These are phyloP conservation scores for Aspergillus luchuensis DNA, from an alignment of 2,329 filamentous ascomycete species.

Conservation along the genomic window DNA sequence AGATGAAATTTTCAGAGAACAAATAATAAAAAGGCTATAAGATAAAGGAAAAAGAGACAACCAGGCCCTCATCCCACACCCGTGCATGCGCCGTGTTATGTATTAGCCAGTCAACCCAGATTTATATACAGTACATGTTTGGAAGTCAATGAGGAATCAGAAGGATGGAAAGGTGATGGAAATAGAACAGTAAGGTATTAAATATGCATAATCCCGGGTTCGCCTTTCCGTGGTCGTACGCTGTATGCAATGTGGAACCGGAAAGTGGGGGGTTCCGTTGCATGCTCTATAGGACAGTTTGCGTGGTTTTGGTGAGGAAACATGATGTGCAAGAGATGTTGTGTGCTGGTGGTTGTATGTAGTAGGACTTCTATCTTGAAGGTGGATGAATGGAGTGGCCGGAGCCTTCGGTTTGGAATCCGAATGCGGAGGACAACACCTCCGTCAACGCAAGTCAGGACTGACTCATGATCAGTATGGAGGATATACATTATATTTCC, in stretches of 20 bases:
- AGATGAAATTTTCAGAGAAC: not conserved
- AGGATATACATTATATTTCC: not conserved
- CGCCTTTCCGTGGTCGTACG: not conserved
- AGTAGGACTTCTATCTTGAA: not conserved
- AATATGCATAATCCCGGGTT: not conserved
- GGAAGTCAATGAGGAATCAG: not conserved
- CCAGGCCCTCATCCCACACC: not conserved
- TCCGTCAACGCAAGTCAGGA: not conserved
- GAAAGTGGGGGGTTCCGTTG: not conserved
- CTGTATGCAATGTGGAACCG: not conserved
- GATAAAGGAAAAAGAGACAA: not conserved
- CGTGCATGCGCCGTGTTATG: conserved; percentile 12
- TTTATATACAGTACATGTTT: conserved; percentile 14
- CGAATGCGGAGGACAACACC: not conserved
- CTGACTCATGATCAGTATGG: not conserved
- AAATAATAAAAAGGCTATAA: not conserved
- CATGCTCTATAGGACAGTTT: not conserved
- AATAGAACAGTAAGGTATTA: conserved; percentile 1
- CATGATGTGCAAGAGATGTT: not conserved
- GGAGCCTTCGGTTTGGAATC: not conserved
- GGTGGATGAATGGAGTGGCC: not conserved
- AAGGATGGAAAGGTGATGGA: not conserved
- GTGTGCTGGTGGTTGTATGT: not conserved
- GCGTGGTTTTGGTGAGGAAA: not conserved
- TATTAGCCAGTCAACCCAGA: conserved; percentile 9